These are phyloP conservation scores for Pouteria glomerata DNA, from an alignment of 148 eudicot genomes.

Conservation along the genomic window DNA sequence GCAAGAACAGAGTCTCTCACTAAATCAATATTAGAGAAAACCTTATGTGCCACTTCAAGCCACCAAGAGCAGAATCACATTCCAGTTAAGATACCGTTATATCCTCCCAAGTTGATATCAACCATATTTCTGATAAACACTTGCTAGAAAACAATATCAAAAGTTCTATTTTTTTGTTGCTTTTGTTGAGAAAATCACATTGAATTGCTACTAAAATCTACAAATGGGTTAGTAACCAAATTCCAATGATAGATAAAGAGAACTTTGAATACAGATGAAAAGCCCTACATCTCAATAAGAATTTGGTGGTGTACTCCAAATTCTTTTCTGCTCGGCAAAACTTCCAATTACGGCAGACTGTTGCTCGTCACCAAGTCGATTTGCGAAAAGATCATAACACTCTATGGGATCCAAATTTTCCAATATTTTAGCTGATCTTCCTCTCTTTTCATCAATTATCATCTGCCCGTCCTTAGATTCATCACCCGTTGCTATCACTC, in stretches of 20 bases:
- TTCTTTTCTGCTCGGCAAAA: constrained; percentile 44
- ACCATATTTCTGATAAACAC: not conserved
- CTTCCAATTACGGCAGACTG: constrained; percentile 72
- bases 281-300: not conserved
- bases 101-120: no score
- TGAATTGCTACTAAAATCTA: not conserved
- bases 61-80: not conserved
- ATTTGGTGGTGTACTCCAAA: constrained; percentile 28
- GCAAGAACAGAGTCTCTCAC: not conserved
- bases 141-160: not conserved
- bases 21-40: not conserved
- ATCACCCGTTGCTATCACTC: constrained; percentile 43
- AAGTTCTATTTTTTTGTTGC: not conserved
- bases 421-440: constrained; percentile 42
- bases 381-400: constrained; percentile 46
- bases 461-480: constrained; percentile 62
- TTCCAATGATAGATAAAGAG: not conserved
- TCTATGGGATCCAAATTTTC: constrained; percentile 40
- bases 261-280: not conserved
- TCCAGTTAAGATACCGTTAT: not conserved
- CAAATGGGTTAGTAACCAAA: not conserved
- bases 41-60: not conserved
- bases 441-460: constrained; percentile 32
- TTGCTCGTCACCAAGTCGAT: constrained; percentile 52
- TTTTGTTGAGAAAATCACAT: not conserved